phyloP scores from a whole-genome alignment of 805 yeast genomes.

The Saccharomycopsis selenospora region DNA sequence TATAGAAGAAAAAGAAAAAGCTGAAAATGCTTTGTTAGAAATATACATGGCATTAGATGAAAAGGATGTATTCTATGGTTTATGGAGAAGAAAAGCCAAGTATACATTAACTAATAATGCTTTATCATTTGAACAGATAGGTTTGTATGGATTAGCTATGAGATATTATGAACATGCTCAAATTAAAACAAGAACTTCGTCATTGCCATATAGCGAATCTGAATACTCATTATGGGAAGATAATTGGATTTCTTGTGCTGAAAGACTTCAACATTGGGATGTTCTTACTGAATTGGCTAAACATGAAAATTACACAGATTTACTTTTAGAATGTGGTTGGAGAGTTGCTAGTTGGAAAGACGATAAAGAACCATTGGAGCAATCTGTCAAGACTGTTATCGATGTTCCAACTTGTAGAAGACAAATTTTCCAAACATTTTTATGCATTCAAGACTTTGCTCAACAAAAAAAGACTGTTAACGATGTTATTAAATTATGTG shows the following conservation, averaged over 20 bases:
- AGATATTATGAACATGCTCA: conserved; percentile 95
- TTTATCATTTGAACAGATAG: conserved; percentile 87
- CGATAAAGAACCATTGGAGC: conserved; percentile 90
- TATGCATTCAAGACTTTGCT: conserved; percentile 87
- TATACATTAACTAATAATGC: conserved; percentile 91
- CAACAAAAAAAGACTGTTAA: conserved; percentile 82
- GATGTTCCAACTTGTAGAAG: conserved; percentile 98
- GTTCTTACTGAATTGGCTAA: conserved; percentile 91
- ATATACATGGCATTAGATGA: conserved; percentile 83
- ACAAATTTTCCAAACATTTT: conserved; percentile 90
- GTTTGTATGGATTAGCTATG: conserved; percentile 90
- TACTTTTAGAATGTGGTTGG: conserved; percentile 98
- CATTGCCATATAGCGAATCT: conserved; percentile 87
- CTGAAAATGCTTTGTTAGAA: conserved; percentile 85
- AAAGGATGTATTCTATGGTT: conserved; percentile 94
- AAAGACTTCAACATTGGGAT: conserved; percentile 97
- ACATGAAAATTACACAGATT: conserved; percentile 95
- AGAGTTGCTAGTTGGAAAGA: conserved; percentile 97
- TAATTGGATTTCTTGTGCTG: conserved; percentile 96
- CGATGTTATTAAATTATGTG: conserved; percentile 79
- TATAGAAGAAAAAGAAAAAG: conserved; percentile 49
- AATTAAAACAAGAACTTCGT: conserved; percentile 92
- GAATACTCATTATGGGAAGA: conserved; percentile 98
- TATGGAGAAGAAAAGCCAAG: conserved; percentile 95
- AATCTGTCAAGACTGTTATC: conserved; percentile 91